Evolutionary conservation across 257 asterid genomes (phyloP), one percentile per base, ranked within the genome.

Genomic region (Linaria vulgaris): DNA sequence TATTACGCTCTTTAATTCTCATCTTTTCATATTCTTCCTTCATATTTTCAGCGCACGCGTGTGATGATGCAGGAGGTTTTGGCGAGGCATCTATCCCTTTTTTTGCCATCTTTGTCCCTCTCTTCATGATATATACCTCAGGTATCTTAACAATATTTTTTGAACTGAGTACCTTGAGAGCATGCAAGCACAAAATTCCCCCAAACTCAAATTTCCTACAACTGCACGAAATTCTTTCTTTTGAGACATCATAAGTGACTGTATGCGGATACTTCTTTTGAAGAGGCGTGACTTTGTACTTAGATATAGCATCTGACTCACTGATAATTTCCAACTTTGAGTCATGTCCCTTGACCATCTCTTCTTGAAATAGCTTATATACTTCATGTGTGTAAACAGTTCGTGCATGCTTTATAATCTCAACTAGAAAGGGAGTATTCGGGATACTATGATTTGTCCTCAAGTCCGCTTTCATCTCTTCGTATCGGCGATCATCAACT

Each of bases 181-280:
- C 38, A 63, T 49, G 56, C 17, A 56, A 14, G 13, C 46, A 60
- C 16, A 63, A 51, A 11, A 50, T 50, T 13, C 46, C 55, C 12
- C 9, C 55, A 61, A 61, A 61, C n/a, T 64, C 61, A 59, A 23
- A 52, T 5, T 59, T 59, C 11, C 6, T 61, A 55, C 47, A 61
- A 61, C 34, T 61, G 31, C 47, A 46, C 16, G 37, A 41, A 12
- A 55, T 21, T 24, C 54, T 27, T 10, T 16, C 3, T 0, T 65
- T 9, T 6, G 34, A 34, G 9, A 14, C 27, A 37, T 15, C 47
- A 63, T 31, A 48, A 9, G 17, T 14, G 4, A 50, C 25, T 0
- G 24, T 63, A 34, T 34, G 63, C n/a, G 38, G 15, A 17, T 54
- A 53, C 25, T 22, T 0, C 19, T 53, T 52, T 15, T 41, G 4